A percentile compares a stretch with the other conserved stretches of the same genome.
phyloP scores from a whole-genome alignment of 2,329 filamentous ascomycete species.

The Acephala macrosclerotiorum region DNA sequence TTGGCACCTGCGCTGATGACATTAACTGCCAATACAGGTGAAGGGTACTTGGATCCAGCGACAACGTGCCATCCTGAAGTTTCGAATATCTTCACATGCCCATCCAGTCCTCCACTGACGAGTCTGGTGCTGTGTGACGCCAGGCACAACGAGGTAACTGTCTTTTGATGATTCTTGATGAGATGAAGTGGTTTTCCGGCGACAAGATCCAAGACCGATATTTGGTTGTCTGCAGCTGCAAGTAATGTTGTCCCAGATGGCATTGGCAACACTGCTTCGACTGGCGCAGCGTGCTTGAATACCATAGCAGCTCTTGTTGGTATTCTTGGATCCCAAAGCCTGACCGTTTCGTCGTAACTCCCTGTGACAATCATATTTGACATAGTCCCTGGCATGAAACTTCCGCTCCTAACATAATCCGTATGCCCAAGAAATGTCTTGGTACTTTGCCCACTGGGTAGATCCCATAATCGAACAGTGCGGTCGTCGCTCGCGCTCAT shows the following conservation, averaged over 20 bases:
- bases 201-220: constrained; percentile 91
- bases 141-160: constrained; percentile 85
- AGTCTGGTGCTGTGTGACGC: constrained; percentile 83
- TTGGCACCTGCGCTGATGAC: constrained; percentile 74
- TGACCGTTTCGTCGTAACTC: constrained; percentile 93
- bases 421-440: constrained; percentile 84
- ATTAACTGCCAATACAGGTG: constrained; percentile 84
- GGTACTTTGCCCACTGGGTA: constrained; percentile 79
- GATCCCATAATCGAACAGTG: constrained; percentile 92
- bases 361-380: constrained; percentile 83
- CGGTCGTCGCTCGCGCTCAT: constrained; percentile 93
- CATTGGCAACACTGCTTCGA: constrained; percentile 89
- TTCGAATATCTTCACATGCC: constrained; percentile 97
- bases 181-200: constrained; percentile 87
- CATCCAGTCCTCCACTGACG: constrained; percentile 88
- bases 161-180: constrained; percentile 96
- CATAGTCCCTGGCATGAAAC: constrained; percentile 79
- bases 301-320: constrained; percentile 80
- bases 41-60: constrained; percentile 91
- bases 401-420: constrained; percentile 90
- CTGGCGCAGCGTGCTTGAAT: constrained; percentile 90
- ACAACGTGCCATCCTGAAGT: constrained; percentile 95
- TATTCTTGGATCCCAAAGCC: constrained; percentile 89
- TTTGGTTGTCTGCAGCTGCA: constrained; percentile 83
- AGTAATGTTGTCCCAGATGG: constrained; percentile 86